These are phyloP conservation scores for Phytomonas sp. DNA, from an alignment of 208 protist genomes.

Conservation along the genomic window DNA sequence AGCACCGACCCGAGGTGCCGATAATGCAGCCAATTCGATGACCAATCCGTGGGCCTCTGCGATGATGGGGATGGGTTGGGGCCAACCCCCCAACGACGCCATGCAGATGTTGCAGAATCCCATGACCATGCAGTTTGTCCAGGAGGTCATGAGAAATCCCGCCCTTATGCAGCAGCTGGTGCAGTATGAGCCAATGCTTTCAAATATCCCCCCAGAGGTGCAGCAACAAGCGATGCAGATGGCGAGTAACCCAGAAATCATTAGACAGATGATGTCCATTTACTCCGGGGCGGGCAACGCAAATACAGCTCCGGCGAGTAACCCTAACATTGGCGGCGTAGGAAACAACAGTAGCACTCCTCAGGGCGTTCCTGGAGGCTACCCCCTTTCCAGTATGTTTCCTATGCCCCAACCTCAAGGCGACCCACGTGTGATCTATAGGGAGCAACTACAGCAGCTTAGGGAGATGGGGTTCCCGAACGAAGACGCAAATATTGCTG, in stretches of 20 bases:
- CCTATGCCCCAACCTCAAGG: constrained; percentile 36
- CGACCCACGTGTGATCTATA: constrained; percentile 71
- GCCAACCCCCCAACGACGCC: constrained; percentile 11
- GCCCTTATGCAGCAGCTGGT: constrained; percentile 57
- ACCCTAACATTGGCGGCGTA: constrained; percentile 1
- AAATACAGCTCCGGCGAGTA: constrained; percentile 2
- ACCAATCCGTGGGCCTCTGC: constrained; percentile 16
- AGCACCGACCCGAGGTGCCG: constrained; percentile 2
- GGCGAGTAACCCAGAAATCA: constrained; percentile 47
- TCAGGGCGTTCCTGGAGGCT: constrained; percentile 6
- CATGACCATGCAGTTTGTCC: constrained; percentile 47
- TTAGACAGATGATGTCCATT: constrained; percentile 33
- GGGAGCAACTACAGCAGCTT: constrained; percentile 84
- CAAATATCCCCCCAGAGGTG: constrained; percentile 33
- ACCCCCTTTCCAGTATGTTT: constrained; percentile 23
- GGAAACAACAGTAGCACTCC: constrained; percentile 1
- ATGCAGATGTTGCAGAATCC: constrained; percentile 64
- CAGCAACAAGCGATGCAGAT: constrained; percentile 46
- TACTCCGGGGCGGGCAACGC: constrained; percentile 10
- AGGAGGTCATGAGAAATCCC: constrained; percentile 49
- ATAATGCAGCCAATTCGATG: constrained; percentile 6
- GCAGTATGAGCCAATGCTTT: constrained; percentile 30
- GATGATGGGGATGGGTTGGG: constrained; percentile 11
- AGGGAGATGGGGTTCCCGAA: constrained; percentile 91
- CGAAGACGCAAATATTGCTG: constrained; percentile 87